Evolutionary conservation across 345 rosid species (phyloP), one percentile per base, ranked within the genome.

Genomic region (Schrenkiella parvula): DNA sequence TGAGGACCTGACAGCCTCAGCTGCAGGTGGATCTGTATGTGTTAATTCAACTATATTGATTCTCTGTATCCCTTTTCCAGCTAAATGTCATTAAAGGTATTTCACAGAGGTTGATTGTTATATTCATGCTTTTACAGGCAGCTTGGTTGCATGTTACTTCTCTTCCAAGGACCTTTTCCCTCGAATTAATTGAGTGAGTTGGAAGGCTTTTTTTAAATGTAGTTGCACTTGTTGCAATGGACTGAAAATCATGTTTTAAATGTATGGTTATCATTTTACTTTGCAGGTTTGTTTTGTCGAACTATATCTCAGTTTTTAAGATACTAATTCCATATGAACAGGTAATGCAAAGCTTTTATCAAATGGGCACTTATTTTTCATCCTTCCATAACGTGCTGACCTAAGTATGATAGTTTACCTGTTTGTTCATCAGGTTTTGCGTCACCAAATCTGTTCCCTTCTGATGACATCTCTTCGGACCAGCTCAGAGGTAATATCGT

Each of bases 11-110:
- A 91, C 96, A 89, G 97, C 98, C 84, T 91, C 93, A 83, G 99
- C 98, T 88, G 99, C 96, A 89, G 96, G 99, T 91, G 99, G 98
- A 95, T 89, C 95, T 87, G 97, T 93, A 93, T 84, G 98, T 93
- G 85, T 77, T 82, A 79, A 76, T 75, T 84, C 85, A 75, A 75
- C 53, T 74, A 43, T 46, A 72, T 29, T 18, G 25, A 68, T 72
- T 61, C 37, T 67, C 32, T 26, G 47, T 60, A 67, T 52, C 32
- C 73, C n/a, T 42, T 56, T 34, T 39, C 57, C 66, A 51, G 44
- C 42, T 39, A 64, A 50, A 29, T 26, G 8, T 59, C 21, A 13
- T 38, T 56, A 38, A 25, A 26, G 4, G 59, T 44, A 64, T 67
- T 64, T 54, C n/a, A 43, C 43, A 5, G n/a, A 50, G 47, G 58